Evolutionary conservation across 345 rosid species (phyloP).

Genomic region (Alliaria petiolata): DNA sequence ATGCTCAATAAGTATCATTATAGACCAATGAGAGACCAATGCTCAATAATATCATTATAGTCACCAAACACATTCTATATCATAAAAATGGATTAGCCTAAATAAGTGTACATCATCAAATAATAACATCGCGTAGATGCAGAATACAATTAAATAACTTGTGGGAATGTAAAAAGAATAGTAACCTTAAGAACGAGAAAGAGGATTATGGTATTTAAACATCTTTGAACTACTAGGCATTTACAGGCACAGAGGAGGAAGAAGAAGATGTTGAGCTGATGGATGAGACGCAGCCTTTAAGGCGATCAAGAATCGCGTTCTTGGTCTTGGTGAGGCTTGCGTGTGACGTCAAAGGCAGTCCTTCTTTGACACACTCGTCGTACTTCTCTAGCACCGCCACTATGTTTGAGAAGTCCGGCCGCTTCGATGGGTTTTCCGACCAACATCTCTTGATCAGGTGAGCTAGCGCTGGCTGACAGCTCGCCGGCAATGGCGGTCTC

Average conservation of each 20-base stretch:
- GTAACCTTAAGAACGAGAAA: constrained; percentile 13
- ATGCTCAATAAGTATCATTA: background rate
- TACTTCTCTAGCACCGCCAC: constrained; percentile 78
- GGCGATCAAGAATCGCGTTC: constrained; percentile 61
- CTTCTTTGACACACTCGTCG: constrained; percentile 85
- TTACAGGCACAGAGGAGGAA: constrained; percentile 72
- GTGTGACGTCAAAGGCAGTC: constrained; percentile 78
- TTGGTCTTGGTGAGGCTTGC: constrained; percentile 55
- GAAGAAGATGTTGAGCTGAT: constrained; percentile 26
- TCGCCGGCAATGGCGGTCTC: constrained; percentile 87
- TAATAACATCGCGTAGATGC: constrained; percentile 14
- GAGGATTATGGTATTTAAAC: background rate
- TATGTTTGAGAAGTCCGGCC: constrained; percentile 85
- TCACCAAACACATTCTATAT: background rate
- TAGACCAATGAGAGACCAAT: background rate
- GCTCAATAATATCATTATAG: background rate
- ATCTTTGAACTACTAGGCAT: constrained; percentile 45
- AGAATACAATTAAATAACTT: constrained; percentile 1
- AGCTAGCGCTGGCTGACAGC: constrained; percentile 86
- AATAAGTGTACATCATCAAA: background rate
- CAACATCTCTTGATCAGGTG: constrained; percentile 92
- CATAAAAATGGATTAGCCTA: constrained; percentile 8
- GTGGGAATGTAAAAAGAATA: background rate
- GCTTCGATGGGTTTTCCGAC: constrained; percentile 81
- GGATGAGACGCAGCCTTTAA: constrained; percentile 71